Evolutionary conservation across 306 rosid genomes (phyloP), one percentile per base, ranked within the genome.

Genomic region (Castanea crenata): DNA sequence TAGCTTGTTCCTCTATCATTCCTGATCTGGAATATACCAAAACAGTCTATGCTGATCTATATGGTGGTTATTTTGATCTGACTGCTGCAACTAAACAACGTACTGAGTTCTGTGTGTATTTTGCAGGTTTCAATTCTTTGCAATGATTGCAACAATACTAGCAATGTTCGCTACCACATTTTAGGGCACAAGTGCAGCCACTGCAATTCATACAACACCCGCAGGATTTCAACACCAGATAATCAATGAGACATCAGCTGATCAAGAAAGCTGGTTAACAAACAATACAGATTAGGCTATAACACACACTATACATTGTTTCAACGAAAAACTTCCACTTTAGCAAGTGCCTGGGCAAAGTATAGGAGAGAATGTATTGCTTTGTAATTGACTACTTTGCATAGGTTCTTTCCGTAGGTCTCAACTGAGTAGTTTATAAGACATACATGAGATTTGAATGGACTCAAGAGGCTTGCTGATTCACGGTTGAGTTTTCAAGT

Each of bases 61-160:
- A 3, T 14, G 0, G 70, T 31, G 20, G 70, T 9, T 64, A 64
- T 35, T 64, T 63, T 63, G 69, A 63, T 80, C 54, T 25, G 54
- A 29, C 54, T 69, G 55, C 44, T 62, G 46, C 54, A 67, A 65
- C 25, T 55, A 69, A 68, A 65, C 71, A 55, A 27, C 25, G 55
- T 73, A 73, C 19, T 61, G 72, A 15, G 51, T 68, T 76, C 55
- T 69, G 64, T 74, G 75, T 74, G 70, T 69, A 46, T 74, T 38
- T 80, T 54, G 19, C 90, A 92, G 97, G 91, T 92, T 74, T 74
- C 91, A 16, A 90, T 92, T 74, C 88, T 88, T 61, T 92, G 94
- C 88, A 92, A 92, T 76, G 97, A 92, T 55, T 92, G 93, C 63
- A 86, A 85, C 84, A 76, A 69, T 46, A 80, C 84, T 12, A 72